Base-by-base conservation (phyloP, 2,329 filamentous ascomycete genomes). In the Aspergillus jensenii region DNA sequence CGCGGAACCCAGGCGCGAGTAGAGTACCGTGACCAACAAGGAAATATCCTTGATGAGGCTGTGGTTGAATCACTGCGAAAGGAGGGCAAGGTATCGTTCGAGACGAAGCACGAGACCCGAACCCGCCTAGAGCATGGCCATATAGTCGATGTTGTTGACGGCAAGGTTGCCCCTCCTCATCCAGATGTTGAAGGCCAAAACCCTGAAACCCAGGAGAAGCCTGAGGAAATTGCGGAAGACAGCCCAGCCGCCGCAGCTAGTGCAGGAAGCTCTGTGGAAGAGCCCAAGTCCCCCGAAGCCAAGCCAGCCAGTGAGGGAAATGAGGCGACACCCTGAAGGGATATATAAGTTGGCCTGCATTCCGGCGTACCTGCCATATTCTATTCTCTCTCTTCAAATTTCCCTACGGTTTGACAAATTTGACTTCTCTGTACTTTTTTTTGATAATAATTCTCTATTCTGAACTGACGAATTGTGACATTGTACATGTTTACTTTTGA, bases 71-170 rank as follows among this genome's bases (percentile, higher is more conserved):
- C 84, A 19, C 85, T 99, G 33, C 64, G 72, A 23, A 71, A 73
- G 44, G 85, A 93, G 74, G 95, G 93, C 68, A 96, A 96, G 76
- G 93, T 98, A 59, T 91, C 91, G 68, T 97, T 99, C 79, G 88
- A 96, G 79, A 98, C 95, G 12, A 89, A 89, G 65, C 97, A 97
- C 73, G 93, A 98, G 81, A 97, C 93, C n/a, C 85, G 90, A 63
- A 97, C 92, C 8, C 88, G 91, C 58, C 77, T 98, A 56, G 85
- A 84, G 52, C 74, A 86, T 44, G 95, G 93, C 59, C 91, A 93
- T 64, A 90, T 96, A 70, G 76, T 96, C n/a, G 68, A 72, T 15
- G 65, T 74, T 48, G 64, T 74, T 23, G 69, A 78, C 56, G 73
- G 71, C 37, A 65, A 75, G 52, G 62, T 73, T 21, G 82, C 79